Percentiles rank a stretch among this genome's conserved stretches.
Conservation (phyloP, 2,329 filamentous ascomycete genomes). For the Scolecobasidium constrictum region DNA sequence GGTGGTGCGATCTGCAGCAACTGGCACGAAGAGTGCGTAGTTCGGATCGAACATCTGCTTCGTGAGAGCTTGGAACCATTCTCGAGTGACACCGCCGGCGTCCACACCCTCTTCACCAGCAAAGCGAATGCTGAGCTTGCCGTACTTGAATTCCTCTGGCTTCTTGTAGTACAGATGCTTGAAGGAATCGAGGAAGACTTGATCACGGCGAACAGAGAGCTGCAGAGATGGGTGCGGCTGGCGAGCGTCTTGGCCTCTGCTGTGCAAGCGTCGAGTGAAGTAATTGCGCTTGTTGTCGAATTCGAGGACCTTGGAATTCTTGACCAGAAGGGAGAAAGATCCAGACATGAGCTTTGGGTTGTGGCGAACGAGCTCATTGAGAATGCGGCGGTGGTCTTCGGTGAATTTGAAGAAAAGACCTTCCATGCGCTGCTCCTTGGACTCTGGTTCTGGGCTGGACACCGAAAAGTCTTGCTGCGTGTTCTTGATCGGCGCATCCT, state of each 20-base stretch:
- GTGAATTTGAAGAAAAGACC: constrained; percentile 95
- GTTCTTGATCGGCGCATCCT: constrained; percentile 45
- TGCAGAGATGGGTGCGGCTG: constrained; percentile 69
- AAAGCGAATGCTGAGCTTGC: constrained; percentile 96
- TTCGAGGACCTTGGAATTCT: constrained; percentile 96
- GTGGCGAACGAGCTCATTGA: constrained; percentile 94
- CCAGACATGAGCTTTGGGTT: constrained; percentile 98
- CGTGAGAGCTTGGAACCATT: constrained; percentile 98
- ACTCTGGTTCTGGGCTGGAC: constrained; percentile 68
- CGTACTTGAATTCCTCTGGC: constrained; percentile 96
- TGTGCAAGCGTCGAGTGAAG: constrained; percentile 89
- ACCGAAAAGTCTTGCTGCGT: constrained; percentile 55
- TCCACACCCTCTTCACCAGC: constrained; percentile 96
- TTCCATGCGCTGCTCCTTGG: constrained; percentile 69
- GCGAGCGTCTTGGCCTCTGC: constrained; percentile 56
- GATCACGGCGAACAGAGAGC: constrained; percentile 80
- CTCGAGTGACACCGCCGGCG: constrained; percentile 90
- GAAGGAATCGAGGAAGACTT: constrained; percentile 97
- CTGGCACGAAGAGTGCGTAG: constrained; percentile 91
- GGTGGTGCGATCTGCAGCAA: constrained; percentile 92
- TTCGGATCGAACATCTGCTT: constrained; percentile 99
- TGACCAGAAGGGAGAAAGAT: constrained; percentile 88
- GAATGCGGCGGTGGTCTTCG: constrained; percentile 91
- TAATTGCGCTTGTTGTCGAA: constrained; percentile 99
- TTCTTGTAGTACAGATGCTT: constrained; percentile 96